Evolutionary conservation across 2,329 filamentous ascomycete genomes (phyloP).

Genomic region (Rugonectria rugulosa): DNA sequence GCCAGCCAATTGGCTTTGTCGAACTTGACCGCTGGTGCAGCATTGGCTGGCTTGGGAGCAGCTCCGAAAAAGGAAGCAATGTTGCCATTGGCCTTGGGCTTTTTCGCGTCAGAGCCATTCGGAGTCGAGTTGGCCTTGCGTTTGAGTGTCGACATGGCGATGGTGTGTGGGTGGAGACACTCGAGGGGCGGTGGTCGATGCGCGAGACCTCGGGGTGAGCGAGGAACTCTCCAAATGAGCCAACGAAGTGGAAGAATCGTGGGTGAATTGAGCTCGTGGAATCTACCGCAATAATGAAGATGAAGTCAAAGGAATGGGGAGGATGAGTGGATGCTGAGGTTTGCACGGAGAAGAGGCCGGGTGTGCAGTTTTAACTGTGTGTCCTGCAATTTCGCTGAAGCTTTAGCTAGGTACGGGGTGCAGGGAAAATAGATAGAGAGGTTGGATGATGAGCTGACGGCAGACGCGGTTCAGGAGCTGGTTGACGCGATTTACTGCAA

Average conservation of each 20-base stretch:
- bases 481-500: slow-evolving; percentile 30
- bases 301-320: neutral
- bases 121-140: slow-evolving; percentile 66
- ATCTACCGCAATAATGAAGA: neutral
- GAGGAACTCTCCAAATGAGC: slow-evolving; percentile 23
- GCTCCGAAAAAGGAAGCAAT: slow-evolving; percentile 90
- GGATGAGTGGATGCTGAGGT: neutral
- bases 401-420: slow-evolving; percentile 18
- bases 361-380: neutral
- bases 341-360: no score
- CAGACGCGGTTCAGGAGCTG: slow-evolving; percentile 29
- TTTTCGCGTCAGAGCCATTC: slow-evolving; percentile 65
- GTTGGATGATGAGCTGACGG: slow-evolving; percentile 11
- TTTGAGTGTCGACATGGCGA: slow-evolving; percentile 66
- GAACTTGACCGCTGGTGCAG: slow-evolving; percentile 64
- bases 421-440: slow-evolving; percentile 24
- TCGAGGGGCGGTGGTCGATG: slow-evolving; percentile 26
- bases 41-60: slow-evolving; percentile 59
- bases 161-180: slow-evolving; percentile 28
- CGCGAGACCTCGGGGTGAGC: slow-evolving; percentile 26
- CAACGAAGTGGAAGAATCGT: slow-evolving; percentile 27
- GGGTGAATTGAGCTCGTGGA: slow-evolving; percentile 11
- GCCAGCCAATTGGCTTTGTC: slow-evolving; percentile 92
- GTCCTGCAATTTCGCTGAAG: slow-evolving; percentile 22
- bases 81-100: slow-evolving; percentile 75